Evolutionary conservation across 78 protist genomes (phyloP), one percentile per base, ranked within the genome.

Genomic region (Chrysochromulina parva): DNA sequence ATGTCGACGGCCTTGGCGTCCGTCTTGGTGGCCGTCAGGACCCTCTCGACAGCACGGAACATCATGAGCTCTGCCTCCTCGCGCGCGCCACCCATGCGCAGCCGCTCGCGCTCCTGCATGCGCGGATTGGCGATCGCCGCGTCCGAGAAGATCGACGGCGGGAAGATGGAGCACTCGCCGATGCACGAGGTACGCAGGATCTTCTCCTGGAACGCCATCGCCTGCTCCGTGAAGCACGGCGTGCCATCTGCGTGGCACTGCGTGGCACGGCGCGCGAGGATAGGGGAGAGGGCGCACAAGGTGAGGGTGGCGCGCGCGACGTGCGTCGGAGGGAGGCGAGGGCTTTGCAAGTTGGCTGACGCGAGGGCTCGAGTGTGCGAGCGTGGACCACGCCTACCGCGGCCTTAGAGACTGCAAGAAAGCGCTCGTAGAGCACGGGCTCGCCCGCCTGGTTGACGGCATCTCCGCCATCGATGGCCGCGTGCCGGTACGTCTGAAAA

Each of bases 171-270:
- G 26, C 0, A 1, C 57, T 74, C 84, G 20, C 47, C 14, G n/a
- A 74, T 74, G 52, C 54, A 6, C 13, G 19, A 13, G 48, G 52
- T 48, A 24, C 24, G 7, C 6, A 74, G 2, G 58, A 74, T 48
- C 57, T 74, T 74, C 55, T 38, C 54, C 84, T 74, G 84, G 84
- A 74, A 74, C 52, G 47, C 84, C 47, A 74, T 48, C 58, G 84
- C 47, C 26, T 20, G 13, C 24, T 74, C 58, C 24, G 57, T 50
- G n/a, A 74, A 74, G 58, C 54, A 38, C 16, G 78, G 78, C 78
- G 6, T 4, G 78, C 50, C 78, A 7, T 14, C 6, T 50, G 13
- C 50, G 78, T 69, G 6, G 38, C 38, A 38, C 38, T 38, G 38
- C n/a, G 1, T 5, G 13, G 78, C 78, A n/a, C 3, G 48, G 13